Conservation (phyloP, 108 stramenopile genomes). For the Mediolabrus comicus region DNA sequence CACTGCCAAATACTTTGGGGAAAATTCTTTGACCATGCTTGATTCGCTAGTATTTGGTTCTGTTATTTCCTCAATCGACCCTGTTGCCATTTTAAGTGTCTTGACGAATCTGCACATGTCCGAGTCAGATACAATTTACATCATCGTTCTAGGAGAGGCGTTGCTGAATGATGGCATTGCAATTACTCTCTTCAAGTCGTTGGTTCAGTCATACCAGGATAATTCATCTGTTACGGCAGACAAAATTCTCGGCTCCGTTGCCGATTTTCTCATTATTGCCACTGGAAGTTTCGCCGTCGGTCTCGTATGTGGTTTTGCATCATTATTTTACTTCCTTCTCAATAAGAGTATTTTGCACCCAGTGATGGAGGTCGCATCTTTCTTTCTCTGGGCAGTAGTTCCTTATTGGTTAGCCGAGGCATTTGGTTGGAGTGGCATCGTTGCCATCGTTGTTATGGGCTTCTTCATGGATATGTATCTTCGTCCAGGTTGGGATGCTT, state of each 20-base stretch:
- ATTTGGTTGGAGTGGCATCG: conserved; percentile 70
- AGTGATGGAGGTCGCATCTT: conserved; percentile 82
- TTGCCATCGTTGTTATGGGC: conserved; percentile 75
- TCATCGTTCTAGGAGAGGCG: conserved; percentile 74
- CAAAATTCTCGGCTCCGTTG: conserved; percentile 33
- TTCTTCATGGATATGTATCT: conserved; percentile 67
- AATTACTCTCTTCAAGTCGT: conserved; percentile 59
- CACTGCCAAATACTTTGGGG: conserved; percentile 35
- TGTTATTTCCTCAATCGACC: conserved; percentile 65
- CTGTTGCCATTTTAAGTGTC: conserved; percentile 58
- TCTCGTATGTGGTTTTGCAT: conserved; percentile 58
- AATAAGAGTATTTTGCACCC: conserved; percentile 70
- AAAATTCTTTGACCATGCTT: conserved; percentile 28
- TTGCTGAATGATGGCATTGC: conserved; percentile 82
- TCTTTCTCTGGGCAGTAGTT: conserved; percentile 86
- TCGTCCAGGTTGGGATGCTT: conserved; percentile 42
- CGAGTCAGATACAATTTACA: conserved; percentile 56
- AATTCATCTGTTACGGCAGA: conserved; percentile 27
- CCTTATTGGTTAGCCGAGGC: conserved; percentile 92
- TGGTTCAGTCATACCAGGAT: conserved; percentile 38
- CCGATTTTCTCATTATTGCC: conserved; percentile 65
- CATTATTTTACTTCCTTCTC: conserved; percentile 79
- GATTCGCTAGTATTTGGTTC: conserved; percentile 58
- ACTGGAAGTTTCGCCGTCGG: conserved; percentile 83
- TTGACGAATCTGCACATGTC: conserved; percentile 46